Evolutionary conservation across 2,329 filamentous ascomycete species (phyloP), one percentile per base, ranked within the genome.

Genomic region (Sporothrix pseudoabietina): DNA sequence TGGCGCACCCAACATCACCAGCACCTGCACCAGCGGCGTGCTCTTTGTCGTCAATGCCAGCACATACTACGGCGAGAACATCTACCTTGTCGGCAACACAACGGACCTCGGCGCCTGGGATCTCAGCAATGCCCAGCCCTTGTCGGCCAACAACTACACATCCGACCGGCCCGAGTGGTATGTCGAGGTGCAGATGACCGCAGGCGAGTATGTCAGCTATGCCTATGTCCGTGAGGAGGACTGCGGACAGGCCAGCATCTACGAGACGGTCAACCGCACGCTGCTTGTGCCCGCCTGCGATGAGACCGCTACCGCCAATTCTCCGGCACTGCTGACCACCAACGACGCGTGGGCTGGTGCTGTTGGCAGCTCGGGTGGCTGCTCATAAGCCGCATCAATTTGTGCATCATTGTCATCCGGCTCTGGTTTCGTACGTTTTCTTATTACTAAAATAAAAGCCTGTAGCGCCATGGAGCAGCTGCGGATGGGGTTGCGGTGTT

Each of bases 41-140:
- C 88, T 88, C 0, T 93, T 93, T 81, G 83, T 88, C 63, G 87
- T 86, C 75, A 78, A 84, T 1, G 88, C 86, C 32, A 84, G 82
- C 0, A 93, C 91, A 0, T 78, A 78, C 3, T 88, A 80, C 70
- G 91, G 91, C 3, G 85, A 93, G 79, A 88, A 85, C 9, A 85
- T 94, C 78, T 91, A 90, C 79, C 80, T 94, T 19, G 84, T 87
- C 0, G 92, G 92, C 32, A 88, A 85, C 73, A 84, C 86, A 66
- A 78, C 84, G 0, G 82, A 86, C 35, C 85, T 94, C 10, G 91
- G 91, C 12, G 84, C 79, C 76, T 94, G 91, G 91, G 82, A 89
- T 73, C 83, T 86, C 0, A 78, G 75, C 59, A 82, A 81, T 44
- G 90, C 87, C 0, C 78, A 91, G 2, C 77, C 87, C 0, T 82